Conservation (phyloP, 208 protist genomes). For the Leishmania braziliensis region DNA sequence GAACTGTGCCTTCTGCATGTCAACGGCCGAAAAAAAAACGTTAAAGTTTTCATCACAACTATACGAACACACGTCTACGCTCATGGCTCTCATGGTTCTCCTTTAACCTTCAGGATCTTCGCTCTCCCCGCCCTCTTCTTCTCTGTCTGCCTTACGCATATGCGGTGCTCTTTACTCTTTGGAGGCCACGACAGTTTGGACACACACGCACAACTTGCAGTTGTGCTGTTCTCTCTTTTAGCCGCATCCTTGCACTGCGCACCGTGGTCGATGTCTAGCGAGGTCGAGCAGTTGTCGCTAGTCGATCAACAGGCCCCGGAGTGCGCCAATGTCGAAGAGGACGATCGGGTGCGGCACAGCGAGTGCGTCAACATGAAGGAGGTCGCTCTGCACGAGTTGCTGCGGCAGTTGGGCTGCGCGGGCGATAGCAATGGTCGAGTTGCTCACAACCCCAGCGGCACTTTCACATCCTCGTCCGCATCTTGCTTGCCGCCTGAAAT, state of each 20-base stretch:
- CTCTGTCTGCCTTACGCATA: slow-evolving; percentile 8
- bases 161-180: background rate
- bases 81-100: background rate
- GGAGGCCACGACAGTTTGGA: background rate
- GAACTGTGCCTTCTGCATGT: background rate
- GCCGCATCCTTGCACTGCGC: background rate
- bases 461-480: background rate
- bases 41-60: background rate
- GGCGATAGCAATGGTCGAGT: background rate
- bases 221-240: background rate
- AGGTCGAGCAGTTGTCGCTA: slow-evolving; percentile 28
- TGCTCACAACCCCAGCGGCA: background rate
- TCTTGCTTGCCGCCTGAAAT: slow-evolving; percentile 36
- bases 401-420: slow-evolving; percentile 14
- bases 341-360: slow-evolving; percentile 59
- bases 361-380: slow-evolving; percentile 66
- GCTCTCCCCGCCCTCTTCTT: slow-evolving; percentile 21
- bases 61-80: background rate
- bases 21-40: background rate
- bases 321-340: slow-evolving; percentile 46
- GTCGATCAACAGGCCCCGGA: slow-evolving; percentile 39
- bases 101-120: background rate
- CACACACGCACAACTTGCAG: background rate
- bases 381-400: slow-evolving; percentile 35
- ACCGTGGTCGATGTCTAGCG: slow-evolving; percentile 2